Conservation (phyloP, 1,284 basidiomycete genomes). For the Entoloma clypeatum region DNA sequence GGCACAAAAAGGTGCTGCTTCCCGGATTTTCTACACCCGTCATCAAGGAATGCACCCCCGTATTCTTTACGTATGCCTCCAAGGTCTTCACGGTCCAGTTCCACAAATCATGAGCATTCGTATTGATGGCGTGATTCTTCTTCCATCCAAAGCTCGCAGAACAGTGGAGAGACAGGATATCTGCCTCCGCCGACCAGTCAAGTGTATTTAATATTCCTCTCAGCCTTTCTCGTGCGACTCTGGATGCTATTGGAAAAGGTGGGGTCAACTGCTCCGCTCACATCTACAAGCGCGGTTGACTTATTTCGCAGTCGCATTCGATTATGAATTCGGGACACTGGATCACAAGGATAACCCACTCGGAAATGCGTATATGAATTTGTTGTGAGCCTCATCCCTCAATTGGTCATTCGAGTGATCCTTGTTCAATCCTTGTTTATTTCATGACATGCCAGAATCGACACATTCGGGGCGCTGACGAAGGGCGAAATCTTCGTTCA, state of each 20-base stretch:
- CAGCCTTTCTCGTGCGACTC: conserved; percentile 38
- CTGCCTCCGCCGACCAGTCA: conserved; percentile 24
- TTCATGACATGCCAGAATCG: conserved; percentile 15
- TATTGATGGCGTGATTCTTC: conserved; percentile 1
- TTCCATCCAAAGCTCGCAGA: conserved; percentile 34
- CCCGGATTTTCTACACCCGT: conserved; percentile 36
- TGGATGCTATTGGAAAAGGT: conserved; percentile 48
- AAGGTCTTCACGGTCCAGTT: conserved; percentile 29
- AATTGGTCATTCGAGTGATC: not conserved
- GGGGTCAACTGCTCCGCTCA: not conserved
- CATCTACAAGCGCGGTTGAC: not conserved
- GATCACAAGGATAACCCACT: conserved; percentile 36
- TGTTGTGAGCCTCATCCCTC: conserved; percentile 28
- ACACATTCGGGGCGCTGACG: conserved; percentile 22
- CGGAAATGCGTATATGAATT: conserved; percentile 27
- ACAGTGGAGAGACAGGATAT: conserved; percentile 44
- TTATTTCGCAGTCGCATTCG: conserved; percentile 31
- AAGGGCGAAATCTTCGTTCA: conserved; percentile 27
- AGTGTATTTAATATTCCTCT: conserved; percentile 36
- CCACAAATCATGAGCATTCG: conserved; percentile 6
- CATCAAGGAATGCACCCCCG: conserved; percentile 28
- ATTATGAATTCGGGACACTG: conserved; percentile 36
- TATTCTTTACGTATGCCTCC: conserved; percentile 33
- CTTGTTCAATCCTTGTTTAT: not conserved
- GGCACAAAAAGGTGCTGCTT: conserved; percentile 35